Evolutionary conservation across 768 basidiomycete genomes (phyloP).

Genomic region (Pholiota microspora): DNA sequence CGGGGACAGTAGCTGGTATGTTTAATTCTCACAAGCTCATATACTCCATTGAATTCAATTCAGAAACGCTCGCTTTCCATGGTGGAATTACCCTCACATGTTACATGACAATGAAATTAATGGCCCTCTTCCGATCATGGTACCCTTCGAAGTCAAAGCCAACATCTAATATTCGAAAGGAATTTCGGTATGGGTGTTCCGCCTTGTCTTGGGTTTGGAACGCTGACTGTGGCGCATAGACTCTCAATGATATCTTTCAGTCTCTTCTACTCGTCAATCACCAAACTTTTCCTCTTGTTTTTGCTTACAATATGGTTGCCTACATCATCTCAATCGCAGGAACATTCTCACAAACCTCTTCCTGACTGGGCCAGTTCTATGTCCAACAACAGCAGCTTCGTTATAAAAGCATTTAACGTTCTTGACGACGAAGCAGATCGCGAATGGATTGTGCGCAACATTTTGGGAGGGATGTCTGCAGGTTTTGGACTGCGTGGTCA

Average conservation of each 20-base stretch:
- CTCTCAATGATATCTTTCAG: constrained; percentile 76
- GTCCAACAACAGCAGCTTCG: constrained; percentile 28
- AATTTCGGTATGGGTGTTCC: constrained; percentile 52
- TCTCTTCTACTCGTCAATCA: constrained; percentile 79
- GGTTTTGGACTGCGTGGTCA: constrained; percentile 82
- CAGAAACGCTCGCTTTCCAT: constrained; percentile 80
- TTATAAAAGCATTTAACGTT: constrained; percentile 44
- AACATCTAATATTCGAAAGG: constrained; percentile 52
- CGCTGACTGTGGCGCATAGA: constrained; percentile 31
- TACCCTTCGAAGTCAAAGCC: constrained; percentile 9
- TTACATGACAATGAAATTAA: constrained; percentile 44
- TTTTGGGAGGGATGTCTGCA: constrained; percentile 83
- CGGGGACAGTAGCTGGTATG: too few species aligned
- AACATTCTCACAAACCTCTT: constrained; percentile 19
- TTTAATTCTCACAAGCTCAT: neutral
- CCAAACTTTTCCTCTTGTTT: constrained; percentile 81
- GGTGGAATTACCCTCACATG: constrained; percentile 59
- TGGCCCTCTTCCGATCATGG: constrained; percentile 33
- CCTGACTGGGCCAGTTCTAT: constrained; percentile 26
- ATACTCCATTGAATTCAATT: neutral
- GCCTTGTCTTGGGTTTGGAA: neutral
- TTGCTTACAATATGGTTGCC: constrained; percentile 80
- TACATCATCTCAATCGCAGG: constrained; percentile 19
- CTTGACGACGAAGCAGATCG: constrained; percentile 79
- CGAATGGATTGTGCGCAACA: constrained; percentile 82